Evolutionary conservation across 139 green algal species (phyloP).

Genomic region (Pseudopediastrum boryanum): DNA sequence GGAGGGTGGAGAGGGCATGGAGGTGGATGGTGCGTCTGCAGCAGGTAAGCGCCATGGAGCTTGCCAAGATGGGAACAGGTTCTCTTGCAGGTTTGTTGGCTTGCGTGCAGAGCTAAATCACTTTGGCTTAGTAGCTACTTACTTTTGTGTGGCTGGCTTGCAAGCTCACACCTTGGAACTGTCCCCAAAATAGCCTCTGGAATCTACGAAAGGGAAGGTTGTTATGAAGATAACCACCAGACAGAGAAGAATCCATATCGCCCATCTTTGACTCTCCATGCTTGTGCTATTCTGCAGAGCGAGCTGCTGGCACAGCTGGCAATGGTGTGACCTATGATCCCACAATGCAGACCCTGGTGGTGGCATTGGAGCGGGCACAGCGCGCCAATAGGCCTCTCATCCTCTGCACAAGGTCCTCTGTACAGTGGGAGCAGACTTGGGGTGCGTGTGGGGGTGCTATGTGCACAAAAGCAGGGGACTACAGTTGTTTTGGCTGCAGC

Average conservation of each 20-base stretch:
- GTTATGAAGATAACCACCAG: no score
- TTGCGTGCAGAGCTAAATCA: background rate
- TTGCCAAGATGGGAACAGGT: conserved; percentile 9
- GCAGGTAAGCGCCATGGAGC: conserved; percentile 1
- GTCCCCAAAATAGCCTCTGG: no score
- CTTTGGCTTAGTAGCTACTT: no score
- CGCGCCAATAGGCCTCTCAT: conserved; percentile 52
- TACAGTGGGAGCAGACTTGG: no score
- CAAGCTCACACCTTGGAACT: no score
- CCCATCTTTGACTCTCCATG: conserved; percentile 8
- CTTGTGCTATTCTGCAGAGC: conserved; percentile 5
- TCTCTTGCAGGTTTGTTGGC: background rate
- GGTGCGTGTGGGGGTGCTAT: no score
- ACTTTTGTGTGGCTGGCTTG: no score
- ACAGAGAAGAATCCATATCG: no score
- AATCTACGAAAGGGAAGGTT: no score
- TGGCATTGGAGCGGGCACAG: conserved; percentile 46
- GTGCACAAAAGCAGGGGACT: no score
- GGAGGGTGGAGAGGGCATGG: conserved; percentile 45
- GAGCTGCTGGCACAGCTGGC: conserved; percentile 9
- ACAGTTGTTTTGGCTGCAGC: no score
- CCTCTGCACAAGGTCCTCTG: no score
- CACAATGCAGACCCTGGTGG: conserved; percentile 36
- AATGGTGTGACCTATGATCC: background rate
- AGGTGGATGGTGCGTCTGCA: background rate